Evolutionary conservation across 2,329 filamentous ascomycete genomes (phyloP).

Genomic region (Myriosclerotinia scirpicola): DNA sequence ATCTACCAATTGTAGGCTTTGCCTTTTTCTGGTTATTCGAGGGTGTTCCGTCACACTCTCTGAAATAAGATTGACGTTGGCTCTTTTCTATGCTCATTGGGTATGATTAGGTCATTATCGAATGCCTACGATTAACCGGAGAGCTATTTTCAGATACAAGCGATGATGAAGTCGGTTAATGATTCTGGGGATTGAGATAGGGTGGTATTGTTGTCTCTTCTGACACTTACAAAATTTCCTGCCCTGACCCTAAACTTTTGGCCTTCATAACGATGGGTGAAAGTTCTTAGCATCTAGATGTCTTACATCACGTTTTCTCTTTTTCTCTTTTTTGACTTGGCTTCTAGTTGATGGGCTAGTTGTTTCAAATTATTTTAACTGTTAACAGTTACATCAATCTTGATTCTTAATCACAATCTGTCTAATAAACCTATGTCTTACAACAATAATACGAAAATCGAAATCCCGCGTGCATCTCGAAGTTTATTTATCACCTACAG

Average conservation of each 20-base stretch:
- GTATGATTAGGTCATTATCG: no score
- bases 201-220: not conserved
- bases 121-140: not conserved
- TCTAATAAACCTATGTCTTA: not conserved
- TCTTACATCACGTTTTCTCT: not conserved
- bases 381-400: no score
- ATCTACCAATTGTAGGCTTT: no score
- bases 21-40: no score
- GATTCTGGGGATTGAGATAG: not conserved
- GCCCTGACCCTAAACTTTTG: not conserved
- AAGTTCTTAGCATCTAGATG: not conserved
- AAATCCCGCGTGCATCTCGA: not conserved
- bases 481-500: not conserved
- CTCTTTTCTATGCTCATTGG: no score
- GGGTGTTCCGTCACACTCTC: no score
- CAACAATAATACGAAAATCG: not conserved
- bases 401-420: no score
- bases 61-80: no score
- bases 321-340: not conserved
- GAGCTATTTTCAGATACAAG: not conserved
- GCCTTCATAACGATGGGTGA: not conserved
- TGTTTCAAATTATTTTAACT: not conserved
- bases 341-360: not conserved
- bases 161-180: not conserved
- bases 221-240: no score